Evolutionary conservation across 2,329 filamentous ascomycete genomes (phyloP).

Genomic region (Aspergillus unguis): DNA sequence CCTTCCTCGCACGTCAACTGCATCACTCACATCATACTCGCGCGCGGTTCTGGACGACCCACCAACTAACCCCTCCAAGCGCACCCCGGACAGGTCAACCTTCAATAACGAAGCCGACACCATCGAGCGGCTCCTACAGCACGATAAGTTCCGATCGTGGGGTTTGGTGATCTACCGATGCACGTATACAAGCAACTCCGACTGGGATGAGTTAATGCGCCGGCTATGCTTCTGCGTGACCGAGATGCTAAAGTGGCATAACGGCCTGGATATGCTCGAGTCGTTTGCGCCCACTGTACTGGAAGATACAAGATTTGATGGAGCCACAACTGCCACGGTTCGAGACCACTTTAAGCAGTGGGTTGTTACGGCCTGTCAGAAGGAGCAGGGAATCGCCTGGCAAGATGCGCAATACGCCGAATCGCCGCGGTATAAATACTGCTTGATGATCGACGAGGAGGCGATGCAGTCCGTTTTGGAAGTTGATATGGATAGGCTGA

Average conservation of each 20-base stretch:
- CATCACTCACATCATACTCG: no score
- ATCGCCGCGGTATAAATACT: slow-evolving; percentile 3
- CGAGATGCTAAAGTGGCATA: neutral
- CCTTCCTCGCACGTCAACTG: no score
- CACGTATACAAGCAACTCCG: slow-evolving; percentile 7
- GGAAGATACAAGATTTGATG: slow-evolving; percentile 2
- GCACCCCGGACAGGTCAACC: neutral
- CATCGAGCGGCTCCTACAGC: neutral
- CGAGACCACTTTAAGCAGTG: slow-evolving; percentile 6
- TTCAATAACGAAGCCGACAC: neutral
- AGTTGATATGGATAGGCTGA: neutral
- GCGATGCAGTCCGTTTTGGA: slow-evolving; percentile 4
- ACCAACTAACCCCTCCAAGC: no score
- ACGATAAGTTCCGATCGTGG: neutral
- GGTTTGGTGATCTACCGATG: slow-evolving; percentile 6
- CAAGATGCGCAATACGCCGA: no score
- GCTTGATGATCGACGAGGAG: slow-evolving; percentile 7
- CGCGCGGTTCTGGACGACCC: no score
- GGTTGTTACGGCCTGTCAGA: neutral
- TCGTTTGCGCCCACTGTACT: neutral
- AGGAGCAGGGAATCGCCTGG: slow-evolving; percentile 3
- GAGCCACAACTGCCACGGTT: neutral
- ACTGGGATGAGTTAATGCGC: slow-evolving; percentile 9
- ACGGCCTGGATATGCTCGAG: neutral
- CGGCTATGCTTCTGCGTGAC: neutral